Base-by-base conservation (phyloP, 768 basidiomycete species). In the Amanita muscaria region DNA sequence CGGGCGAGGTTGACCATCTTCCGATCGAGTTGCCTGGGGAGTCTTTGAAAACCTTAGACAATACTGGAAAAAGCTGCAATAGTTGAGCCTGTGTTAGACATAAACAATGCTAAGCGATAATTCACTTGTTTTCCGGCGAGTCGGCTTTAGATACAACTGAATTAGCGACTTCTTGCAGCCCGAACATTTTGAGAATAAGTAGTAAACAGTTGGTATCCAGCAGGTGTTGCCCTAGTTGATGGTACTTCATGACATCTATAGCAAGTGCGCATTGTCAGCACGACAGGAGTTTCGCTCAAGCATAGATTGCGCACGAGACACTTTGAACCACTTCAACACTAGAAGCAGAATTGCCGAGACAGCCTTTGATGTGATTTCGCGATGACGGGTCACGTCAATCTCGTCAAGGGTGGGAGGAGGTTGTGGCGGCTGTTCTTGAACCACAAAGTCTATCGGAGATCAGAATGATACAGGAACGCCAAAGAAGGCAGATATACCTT, bases 281-380 rank as follows among this genome's bases (percentile, higher is more conserved):
- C 31, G 10, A 19, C 18, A 29, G 22, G n/a, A 38, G 11, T 35
- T n/a, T 23, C n/a, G 32, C 15, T 1, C 14, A 16, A 16, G 14
- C 9, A 40, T 37, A n/a, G 9, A 37, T 15, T 23, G 73, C 91
- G 61, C 53, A 97, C 94, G 96, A 40, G 94, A 97, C 18, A 87
- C 88, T 64, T 98, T 98, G 72, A 97, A 94, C 96, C 96, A 99
- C 61, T 98, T 96, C 52, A 99, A 62, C 2, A 87, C 77, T 29
- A 97, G 67, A 4, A 98, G 64, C 21, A 99, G 63, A 46, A 98
- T 96, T 1, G 92, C 94, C 11, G 96, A 97, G 3, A 96, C 89
- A 0, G 92, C 92, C 61, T 99, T 99, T 9, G 89, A 90, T 0
- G 89, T 96, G 53, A 99, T 93, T 63, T 99, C 96, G 30, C 94